Base-by-base conservation (phyloP, 148 eudicot species). In the Rhododendron simsii region DNA sequence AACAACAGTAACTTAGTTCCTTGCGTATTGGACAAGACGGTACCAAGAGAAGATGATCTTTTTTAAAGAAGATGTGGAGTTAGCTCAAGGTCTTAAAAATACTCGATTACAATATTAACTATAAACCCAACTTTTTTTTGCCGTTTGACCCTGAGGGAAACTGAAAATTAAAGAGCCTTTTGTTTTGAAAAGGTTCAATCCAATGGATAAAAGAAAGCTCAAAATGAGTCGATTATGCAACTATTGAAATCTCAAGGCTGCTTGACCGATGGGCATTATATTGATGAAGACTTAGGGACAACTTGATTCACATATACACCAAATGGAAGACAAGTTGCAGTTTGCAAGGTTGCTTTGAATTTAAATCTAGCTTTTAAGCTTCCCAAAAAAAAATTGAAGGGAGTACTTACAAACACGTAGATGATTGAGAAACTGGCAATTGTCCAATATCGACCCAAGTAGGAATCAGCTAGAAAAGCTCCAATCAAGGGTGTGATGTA, bases 391-490 rank as follows among this genome's bases (percentile, higher is more conserved):
- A 0, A 30, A 26, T 81, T 11, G 83, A 10, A 55, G 21, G 18
- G 83, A 18, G 13, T 57, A 55, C 83, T 81, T 48, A 81, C 83
- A 35, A 81, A 57, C 6, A 81, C 83, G 18, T 81, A 81, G 83
- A 81, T 3, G 26, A 81, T 57, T 80, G 82, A 80, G 82, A 80
- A 80, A 51, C 63, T 28, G 41, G 82, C 82, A 80, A 80, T 80
- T 80, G 82, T 51, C 82, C 82, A 51, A 80, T 80, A 80, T 50
- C 82, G 57, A 50, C 82, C 82, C 82, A 80, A 30, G 63, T 80
- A 80, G 63, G 82, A 78, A 78, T 78, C 81, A 13, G 81, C 81
- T 78, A 78, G 81, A 78, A 78, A 78, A 78, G 81, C 81, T 30
- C 82, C 82, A 28, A 80, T 28, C 82, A 80, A 80, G 82, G 82